Evolutionary conservation across 2,329 filamentous ascomycete species (phyloP), one percentile per base, ranked within the genome.

Genomic region (Lachnellula subtilissima): DNA sequence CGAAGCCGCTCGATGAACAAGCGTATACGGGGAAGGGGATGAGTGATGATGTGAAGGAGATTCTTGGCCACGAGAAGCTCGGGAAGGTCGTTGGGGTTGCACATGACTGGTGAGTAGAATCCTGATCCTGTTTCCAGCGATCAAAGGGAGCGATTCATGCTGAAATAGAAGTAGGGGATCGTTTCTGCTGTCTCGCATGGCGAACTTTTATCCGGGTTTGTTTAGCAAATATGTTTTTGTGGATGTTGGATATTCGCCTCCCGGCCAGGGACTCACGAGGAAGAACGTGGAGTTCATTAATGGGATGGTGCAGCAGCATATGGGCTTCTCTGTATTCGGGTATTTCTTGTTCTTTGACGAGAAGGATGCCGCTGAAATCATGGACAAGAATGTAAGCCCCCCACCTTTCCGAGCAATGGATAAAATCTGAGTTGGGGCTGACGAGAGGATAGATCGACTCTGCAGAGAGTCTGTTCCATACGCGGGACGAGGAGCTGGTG

Each of bases 11-110:
- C 0, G 57, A 65, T 6, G n/a, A 63, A 1, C 53, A 63, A 12
- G 58, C 62, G 0, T 74, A 75, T 57, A 60, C 60, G 12, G 54
- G 69, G 28, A 67, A 67, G 39, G 54, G 43, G 3, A 72, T 75
- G 68, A 62, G 65, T 0, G 58, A 54, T 1, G 69, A 75, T 28
- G 61, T 75, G 15, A 48, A 66, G 12, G 68, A 70, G 25, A 61
- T 75, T 4, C 55, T 76, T 4, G 62, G 71, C 23, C 56, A 65
- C 15, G 65, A 67, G 48, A 48, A 51, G 0, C 42, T 66, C n/a
- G 45, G 45, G 2, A 39, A 28, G 3, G 55, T 63, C 2, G 9
- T 65, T 5, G 62, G 54, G 6, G 58, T 67, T 19, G 59, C 54
- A 1, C 64, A 67, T 54, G 65, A 67, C 47, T 67, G 64, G 64